Evolutionary conservation across 139 green algal genomes (phyloP).

Genomic region (Bryopsis sp.): DNA sequence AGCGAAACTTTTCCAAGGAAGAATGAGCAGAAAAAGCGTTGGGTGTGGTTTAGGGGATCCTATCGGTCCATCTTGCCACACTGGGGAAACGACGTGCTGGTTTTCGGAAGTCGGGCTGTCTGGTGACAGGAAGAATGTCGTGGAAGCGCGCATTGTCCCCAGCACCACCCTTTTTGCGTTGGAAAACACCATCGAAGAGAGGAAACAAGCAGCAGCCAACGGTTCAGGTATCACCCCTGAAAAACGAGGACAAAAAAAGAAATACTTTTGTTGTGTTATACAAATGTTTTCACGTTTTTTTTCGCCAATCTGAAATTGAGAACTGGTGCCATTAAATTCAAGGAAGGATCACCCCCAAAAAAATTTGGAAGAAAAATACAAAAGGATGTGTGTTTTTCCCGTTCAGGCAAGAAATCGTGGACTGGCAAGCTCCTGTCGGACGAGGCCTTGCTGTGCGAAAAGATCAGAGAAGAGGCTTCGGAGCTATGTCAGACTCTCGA

Average conservation of each 20-base stretch:
- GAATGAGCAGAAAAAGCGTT: no score
- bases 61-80: slow-evolving; percentile 86
- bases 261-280: no score
- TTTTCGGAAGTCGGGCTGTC: slow-evolving; percentile 41
- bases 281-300: background rate
- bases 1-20: no score
- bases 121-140: background rate
- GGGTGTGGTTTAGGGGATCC: slow-evolving; percentile 34
- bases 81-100: slow-evolving; percentile 86
- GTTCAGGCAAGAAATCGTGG: slow-evolving; percentile 76
- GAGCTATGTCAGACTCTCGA: slow-evolving; percentile 92
- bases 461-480: slow-evolving; percentile 85
- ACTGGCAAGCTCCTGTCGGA: slow-evolving; percentile 78
- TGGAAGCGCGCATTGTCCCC: slow-evolving; percentile 26
- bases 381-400: slow-evolving; percentile 3
- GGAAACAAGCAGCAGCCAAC: slow-evolving; percentile 35
- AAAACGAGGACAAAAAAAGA: no score
- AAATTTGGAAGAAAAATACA: no score
- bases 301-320: background rate
- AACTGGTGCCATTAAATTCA: no score
- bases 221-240: slow-evolving; percentile 24
- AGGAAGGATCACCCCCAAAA: no score
- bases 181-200: slow-evolving; percentile 73
- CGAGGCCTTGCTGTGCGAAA: slow-evolving; percentile 84
- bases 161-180: slow-evolving; percentile 72